phyloP scores from a whole-genome alignment of 2,329 filamentous ascomycete genomes.

The Pseudogymnoascus sp. region DNA sequence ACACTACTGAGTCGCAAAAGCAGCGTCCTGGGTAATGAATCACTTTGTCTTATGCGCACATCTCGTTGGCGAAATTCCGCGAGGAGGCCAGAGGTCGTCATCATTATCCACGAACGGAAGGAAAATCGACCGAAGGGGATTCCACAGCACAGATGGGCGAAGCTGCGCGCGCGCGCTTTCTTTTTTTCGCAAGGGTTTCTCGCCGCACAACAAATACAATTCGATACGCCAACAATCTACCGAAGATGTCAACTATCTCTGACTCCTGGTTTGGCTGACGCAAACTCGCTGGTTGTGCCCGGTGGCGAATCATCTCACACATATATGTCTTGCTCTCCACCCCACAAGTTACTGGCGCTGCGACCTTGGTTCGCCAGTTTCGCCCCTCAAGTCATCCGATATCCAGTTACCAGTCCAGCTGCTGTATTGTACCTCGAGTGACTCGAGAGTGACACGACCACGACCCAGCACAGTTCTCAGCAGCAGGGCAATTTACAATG shows the following conservation, averaged over 20 bases:
- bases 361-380: not conserved
- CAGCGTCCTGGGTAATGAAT: constrained; percentile 4
- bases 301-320: not conserved
- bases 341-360: not conserved
- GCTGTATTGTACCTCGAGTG: not conserved
- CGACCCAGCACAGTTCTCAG: not conserved
- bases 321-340: not conserved
- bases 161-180: not conserved
- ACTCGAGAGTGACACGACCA: not conserved
- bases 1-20: constrained; percentile 2
- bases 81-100: not conserved
- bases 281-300: not conserved
- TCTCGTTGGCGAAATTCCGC: not conserved
- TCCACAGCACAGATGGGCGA: not conserved
- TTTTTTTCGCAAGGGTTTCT: not conserved
- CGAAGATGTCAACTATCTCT: not conserved
- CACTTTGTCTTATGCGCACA: not conserved
- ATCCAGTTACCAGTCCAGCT: not conserved
- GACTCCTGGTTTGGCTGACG: not conserved
- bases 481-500: not conserved
- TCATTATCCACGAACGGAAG: not conserved
- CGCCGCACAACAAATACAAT: not conserved
- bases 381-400: not conserved
- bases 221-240: not conserved
- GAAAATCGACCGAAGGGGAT: not conserved